Evolutionary conservation across 352 stramenopile genomes (phyloP).

Genomic region (Phytophthora lateralis): DNA sequence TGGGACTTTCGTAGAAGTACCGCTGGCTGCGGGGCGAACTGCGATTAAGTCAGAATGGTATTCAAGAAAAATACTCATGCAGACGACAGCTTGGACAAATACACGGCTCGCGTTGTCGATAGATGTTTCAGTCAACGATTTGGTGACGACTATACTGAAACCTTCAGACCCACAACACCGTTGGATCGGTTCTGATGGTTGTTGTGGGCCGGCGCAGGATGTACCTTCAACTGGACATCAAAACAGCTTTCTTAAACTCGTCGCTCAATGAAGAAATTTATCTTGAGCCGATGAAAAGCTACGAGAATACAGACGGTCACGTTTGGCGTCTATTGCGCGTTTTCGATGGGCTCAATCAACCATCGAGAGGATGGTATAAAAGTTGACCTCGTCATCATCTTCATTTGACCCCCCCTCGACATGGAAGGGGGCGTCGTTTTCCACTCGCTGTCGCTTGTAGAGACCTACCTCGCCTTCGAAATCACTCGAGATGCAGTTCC

Average conservation of each 20-base stretch:
- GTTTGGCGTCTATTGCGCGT: constrained; percentile 26
- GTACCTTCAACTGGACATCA: constrained; percentile 13
- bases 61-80: constrained; percentile 7
- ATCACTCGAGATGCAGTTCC: too few species aligned
- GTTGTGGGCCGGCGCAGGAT: constrained; percentile 1
- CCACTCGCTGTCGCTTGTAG: too few species aligned
- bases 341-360: constrained; percentile 38
- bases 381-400: too few species aligned
- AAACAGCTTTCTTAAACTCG: constrained; percentile 26
- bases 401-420: too few species aligned
- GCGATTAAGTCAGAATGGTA: constrained; percentile 7
- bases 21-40: background rate
- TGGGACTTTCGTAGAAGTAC: background rate
- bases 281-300: constrained; percentile 5
- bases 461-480: too few species aligned
- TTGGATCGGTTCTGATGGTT: too few species aligned
- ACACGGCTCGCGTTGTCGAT: constrained; percentile 33
- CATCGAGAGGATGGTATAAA: constrained; percentile 26
- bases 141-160: constrained; percentile 43
- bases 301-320: background rate
- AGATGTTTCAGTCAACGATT: constrained; percentile 26
- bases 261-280: constrained; percentile 15
- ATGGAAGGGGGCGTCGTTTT: too few species aligned
- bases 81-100: constrained; percentile 34
- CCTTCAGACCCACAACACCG: constrained; percentile 21